phyloP scores from a whole-genome alignment of 768 basidiomycete genomes.

The Candolleomyces efflorescens region DNA sequence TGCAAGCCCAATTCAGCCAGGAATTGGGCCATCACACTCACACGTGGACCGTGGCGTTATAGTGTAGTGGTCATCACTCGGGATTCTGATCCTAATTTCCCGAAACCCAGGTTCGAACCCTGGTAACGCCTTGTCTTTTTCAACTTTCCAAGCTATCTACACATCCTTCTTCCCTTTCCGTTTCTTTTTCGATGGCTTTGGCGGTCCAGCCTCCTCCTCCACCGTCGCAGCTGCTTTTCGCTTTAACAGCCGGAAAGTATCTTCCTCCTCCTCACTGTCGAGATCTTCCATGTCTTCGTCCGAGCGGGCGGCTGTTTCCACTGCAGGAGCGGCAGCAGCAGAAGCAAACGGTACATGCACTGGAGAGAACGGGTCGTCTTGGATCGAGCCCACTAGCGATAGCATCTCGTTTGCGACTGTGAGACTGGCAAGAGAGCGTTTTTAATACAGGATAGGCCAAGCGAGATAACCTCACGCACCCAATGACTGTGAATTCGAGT shows the following conservation, averaged over 20 bases:
- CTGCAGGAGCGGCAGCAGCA: not conserved
- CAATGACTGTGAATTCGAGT: conserved; percentile 83
- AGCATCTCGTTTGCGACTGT: conserved; percentile 93
- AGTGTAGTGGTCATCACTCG: conserved; percentile 40
- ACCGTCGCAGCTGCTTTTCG: conserved; percentile 20
- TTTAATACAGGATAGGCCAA: not conserved
- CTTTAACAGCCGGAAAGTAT: conserved; percentile 22
- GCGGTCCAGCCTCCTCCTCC: conserved; percentile 11
- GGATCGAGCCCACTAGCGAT: conserved; percentile 81
- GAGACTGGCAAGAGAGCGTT: conserved; percentile 42
- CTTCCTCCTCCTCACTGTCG: conserved; percentile 12
- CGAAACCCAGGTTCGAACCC: conserved; percentile 46
- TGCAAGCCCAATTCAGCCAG: not conserved
- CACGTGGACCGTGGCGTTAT: conserved; percentile 21
- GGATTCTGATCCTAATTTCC: conserved; percentile 34
- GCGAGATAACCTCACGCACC: conserved; percentile 43
- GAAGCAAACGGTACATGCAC: conserved; percentile 37
- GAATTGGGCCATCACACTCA: not conserved
- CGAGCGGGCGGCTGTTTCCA: conserved; percentile 2
- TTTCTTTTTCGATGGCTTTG: conserved; percentile 8
- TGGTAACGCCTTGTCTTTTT: conserved; percentile 32
- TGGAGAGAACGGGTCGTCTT: conserved; percentile 68
- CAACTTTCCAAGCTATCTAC: not conserved
- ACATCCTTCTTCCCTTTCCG: conserved; percentile 21
- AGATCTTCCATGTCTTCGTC: conserved; percentile 15